Evolutionary conservation across 768 basidiomycete species (phyloP).

Genomic region (Pleurotus ostreatus): DNA sequence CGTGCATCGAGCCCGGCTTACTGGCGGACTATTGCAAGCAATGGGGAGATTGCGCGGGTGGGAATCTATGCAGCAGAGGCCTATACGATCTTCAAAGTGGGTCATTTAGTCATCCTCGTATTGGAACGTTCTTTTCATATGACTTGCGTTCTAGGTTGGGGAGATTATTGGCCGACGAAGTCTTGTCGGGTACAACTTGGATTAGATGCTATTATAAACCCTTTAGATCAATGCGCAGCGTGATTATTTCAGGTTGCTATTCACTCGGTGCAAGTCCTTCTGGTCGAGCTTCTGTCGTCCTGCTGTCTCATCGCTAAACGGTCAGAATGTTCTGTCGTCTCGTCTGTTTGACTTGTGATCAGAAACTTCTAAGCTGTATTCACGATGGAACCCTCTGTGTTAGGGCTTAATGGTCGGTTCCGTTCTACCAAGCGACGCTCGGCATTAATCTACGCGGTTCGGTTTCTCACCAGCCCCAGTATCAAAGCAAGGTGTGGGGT

Average conservation of each 20-base stretch:
- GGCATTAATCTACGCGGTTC: neutral
- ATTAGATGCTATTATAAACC: constrained; percentile 29
- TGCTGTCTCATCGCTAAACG: neutral
- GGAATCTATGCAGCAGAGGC: constrained; percentile 81
- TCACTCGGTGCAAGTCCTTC: neutral
- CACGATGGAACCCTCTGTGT: neutral
- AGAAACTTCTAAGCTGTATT: too few relatives aligned
- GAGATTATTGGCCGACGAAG: constrained; percentile 83
- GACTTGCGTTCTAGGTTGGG: constrained; percentile 53
- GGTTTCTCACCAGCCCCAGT: neutral
- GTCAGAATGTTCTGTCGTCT: neutral
- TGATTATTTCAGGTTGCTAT: neutral
- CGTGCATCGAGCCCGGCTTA: constrained; percentile 55
- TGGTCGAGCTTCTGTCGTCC: constrained; percentile 1
- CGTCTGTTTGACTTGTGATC: too few relatives aligned
- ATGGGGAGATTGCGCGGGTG: constrained; percentile 65
- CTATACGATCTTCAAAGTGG: constrained; percentile 85
- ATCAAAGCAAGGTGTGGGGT: neutral
- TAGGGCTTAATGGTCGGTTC: too few relatives aligned
- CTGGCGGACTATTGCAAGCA: constrained; percentile 55
- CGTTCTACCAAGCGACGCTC: neutral
- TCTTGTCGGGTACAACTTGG: constrained; percentile 73
- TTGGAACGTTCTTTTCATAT: neutral
- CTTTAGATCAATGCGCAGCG: neutral
- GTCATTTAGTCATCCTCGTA: constrained; percentile 14